A percentile compares a stretch with the other conserved stretches of the same genome.
phyloP scores from a whole-genome alignment of 2,329 filamentous ascomycete genomes.

The Xylariaceae sp. region DNA sequence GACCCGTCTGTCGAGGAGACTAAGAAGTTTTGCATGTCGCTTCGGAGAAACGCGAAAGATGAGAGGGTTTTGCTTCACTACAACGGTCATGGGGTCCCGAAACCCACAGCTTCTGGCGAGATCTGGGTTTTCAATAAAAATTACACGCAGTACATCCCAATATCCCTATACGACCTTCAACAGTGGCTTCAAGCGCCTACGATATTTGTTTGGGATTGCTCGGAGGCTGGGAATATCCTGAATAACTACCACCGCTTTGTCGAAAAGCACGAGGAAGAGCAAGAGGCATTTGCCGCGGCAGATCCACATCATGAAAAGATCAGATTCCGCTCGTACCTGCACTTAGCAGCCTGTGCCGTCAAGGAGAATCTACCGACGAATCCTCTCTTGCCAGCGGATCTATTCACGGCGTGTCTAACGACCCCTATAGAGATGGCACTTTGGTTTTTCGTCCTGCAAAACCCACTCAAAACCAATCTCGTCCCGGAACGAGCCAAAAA shows the following conservation, averaged over 20 bases:
- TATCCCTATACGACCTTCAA: constrained; percentile 91
- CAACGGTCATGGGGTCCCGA: constrained; percentile 95
- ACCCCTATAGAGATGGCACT: constrained; percentile 97
- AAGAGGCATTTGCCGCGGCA: constrained; percentile 67
- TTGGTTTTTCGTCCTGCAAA: constrained; percentile 93
- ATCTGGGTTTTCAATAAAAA: constrained; percentile 99
- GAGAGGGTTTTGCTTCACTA: constrained; percentile 97
- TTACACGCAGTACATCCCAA: constrained; percentile 97
- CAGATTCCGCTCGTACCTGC: constrained; percentile 67
- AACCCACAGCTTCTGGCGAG: constrained; percentile 91
- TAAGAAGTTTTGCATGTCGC: constrained; percentile 88
- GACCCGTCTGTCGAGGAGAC: constrained; percentile 97
- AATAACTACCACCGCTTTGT: constrained; percentile 92
- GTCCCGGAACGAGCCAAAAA: constrained; percentile 80
- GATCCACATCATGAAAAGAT: constrained; percentile 84
- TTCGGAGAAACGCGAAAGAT: constrained; percentile 89
- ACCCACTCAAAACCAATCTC: constrained; percentile 66
- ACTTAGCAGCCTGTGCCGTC: constrained; percentile 84
- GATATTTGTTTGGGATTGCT: constrained; percentile 97
- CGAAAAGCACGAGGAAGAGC: constrained; percentile 90
- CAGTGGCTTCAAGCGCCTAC: constrained; percentile 94
- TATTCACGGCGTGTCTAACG: constrained; percentile 93
- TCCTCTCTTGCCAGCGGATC: constrained; percentile 84
- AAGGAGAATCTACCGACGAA: constrained; percentile 95
- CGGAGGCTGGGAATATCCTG: constrained; percentile 91